Conservation (phyloP, 495 filamentous ascomycete genomes). For the Annulohypoxylon bovei region DNA sequence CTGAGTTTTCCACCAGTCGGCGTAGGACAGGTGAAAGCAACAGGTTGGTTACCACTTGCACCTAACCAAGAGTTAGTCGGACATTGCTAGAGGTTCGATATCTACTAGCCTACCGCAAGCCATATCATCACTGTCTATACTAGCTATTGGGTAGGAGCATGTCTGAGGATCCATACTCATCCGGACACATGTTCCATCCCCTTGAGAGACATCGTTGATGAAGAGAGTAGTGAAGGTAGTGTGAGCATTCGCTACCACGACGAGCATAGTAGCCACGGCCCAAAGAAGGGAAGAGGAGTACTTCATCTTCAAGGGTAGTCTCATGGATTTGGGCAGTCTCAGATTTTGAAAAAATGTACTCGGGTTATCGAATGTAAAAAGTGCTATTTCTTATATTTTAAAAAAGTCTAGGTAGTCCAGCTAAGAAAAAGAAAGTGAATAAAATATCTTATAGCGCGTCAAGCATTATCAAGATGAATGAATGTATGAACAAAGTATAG, state of each 20-base stretch:
- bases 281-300: constrained; percentile 29
- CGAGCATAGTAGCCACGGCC: constrained; percentile 46
- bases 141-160: constrained; percentile 63
- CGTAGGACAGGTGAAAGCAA: constrained; percentile 67
- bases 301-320: constrained; percentile 39
- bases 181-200: constrained; percentile 75
- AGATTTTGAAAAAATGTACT: neutral
- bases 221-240: constrained; percentile 74
- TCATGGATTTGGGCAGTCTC: neutral
- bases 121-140: constrained; percentile 68
- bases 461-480: neutral
- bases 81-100: neutral
- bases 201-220: constrained; percentile 70
- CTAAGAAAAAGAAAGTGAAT: constrained; percentile 22
- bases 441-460: neutral
- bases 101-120: constrained; percentile 68
- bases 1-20: constrained; percentile 64
- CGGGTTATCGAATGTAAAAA: neutral
- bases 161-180: constrained; percentile 62
- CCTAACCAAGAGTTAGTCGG: constrained; percentile 51
- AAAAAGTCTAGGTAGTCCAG: neutral
- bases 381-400: neutral
- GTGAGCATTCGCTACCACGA: constrained; percentile 60
- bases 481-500: neutral
- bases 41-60: constrained; percentile 63